Evolutionary conservation across 148 eudicot species (phyloP).

Genomic region (Nyssa sinensis): DNA sequence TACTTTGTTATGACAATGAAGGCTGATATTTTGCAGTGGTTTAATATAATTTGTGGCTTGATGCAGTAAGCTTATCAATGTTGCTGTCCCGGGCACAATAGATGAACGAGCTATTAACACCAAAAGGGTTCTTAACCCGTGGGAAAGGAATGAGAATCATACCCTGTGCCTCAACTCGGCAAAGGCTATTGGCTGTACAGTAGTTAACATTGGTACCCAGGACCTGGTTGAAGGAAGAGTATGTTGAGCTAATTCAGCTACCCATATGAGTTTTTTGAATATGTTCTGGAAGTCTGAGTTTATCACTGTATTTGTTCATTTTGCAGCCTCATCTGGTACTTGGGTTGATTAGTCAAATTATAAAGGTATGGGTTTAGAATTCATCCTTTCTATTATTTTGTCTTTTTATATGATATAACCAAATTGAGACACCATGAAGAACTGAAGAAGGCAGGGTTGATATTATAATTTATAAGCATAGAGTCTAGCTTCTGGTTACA

Average conservation of each 20-base stretch:
- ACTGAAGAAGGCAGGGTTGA: background rate
- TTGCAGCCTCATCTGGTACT: slow-evolving; percentile 90
- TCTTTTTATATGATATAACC: background rate
- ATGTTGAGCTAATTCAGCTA: slow-evolving; percentile 31
- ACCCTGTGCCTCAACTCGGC: slow-evolving; percentile 98
- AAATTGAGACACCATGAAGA: background rate
- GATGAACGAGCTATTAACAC: slow-evolving; percentile 95
- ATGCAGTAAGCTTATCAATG: slow-evolving; percentile 95
- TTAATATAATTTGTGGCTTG: slow-evolving; percentile 16
- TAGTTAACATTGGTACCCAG: slow-evolving; percentile 95
- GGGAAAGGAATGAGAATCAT: slow-evolving; percentile 99
- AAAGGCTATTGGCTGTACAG: slow-evolving; percentile 97
- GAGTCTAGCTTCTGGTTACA: slow-evolving; percentile 7
- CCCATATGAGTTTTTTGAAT: slow-evolving; percentile 1
- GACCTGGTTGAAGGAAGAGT: slow-evolving; percentile 98
- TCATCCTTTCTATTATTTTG: background rate
- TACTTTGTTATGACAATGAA: background rate
- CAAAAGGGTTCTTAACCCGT: slow-evolving; percentile 77
- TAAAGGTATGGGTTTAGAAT: slow-evolving; percentile 56
- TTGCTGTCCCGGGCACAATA: slow-evolving; percentile 86
- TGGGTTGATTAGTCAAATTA: slow-evolving; percentile 90
- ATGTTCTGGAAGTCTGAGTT: slow-evolving; percentile 4
- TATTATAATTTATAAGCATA: too few relatives aligned
- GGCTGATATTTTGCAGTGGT: slow-evolving; percentile 17
- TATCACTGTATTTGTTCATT: background rate